Conservation (phyloP, 164 flowering plant genomes). For the Chloranthus sessilifolius region DNA sequence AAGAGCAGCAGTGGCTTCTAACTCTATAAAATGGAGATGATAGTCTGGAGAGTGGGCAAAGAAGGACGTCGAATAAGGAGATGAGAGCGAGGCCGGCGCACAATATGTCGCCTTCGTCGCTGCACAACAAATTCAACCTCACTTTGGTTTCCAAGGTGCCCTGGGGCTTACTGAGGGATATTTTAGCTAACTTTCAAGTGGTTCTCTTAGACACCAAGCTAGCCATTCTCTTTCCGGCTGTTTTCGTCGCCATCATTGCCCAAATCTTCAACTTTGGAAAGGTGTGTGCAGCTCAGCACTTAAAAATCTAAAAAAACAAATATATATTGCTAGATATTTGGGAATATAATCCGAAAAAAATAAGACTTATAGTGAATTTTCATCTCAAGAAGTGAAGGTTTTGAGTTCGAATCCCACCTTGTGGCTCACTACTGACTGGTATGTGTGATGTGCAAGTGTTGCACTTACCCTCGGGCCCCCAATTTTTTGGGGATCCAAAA, state of each 20-base stretch:
- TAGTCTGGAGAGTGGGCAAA: constrained; percentile 11
- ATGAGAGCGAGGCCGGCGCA: constrained; percentile 22
- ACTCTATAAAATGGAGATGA: too few relatives aligned
- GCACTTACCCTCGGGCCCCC: too few relatives aligned
- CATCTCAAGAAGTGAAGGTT: not conserved
- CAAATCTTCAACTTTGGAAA: constrained; percentile 30
- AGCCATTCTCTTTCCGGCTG: constrained; percentile 44
- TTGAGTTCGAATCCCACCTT: too few relatives aligned
- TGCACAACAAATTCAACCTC: constrained; percentile 39
- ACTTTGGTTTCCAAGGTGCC: constrained; percentile 22
- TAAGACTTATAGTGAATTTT: not conserved
- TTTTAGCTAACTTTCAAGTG: constrained; percentile 37
- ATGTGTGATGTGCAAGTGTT: too few relatives aligned
- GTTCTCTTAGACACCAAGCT: constrained; percentile 64
- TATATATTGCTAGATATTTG: too few relatives aligned
- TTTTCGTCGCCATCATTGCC: constrained; percentile 46
- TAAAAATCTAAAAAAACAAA: too few relatives aligned
- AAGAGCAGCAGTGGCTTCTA: too few relatives aligned
- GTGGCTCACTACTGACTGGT: too few relatives aligned
- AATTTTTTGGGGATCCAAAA: too few relatives aligned
- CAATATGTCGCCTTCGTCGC: constrained; percentile 33
- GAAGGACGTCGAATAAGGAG: constrained; percentile 16
- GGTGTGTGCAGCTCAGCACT: too few relatives aligned
- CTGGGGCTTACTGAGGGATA: constrained; percentile 20
- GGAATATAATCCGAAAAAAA: too few relatives aligned